Evolutionary conservation across 208 protist species (phyloP), one percentile per base, ranked within the genome.

Genomic region (Naegleria fowleri): DNA sequence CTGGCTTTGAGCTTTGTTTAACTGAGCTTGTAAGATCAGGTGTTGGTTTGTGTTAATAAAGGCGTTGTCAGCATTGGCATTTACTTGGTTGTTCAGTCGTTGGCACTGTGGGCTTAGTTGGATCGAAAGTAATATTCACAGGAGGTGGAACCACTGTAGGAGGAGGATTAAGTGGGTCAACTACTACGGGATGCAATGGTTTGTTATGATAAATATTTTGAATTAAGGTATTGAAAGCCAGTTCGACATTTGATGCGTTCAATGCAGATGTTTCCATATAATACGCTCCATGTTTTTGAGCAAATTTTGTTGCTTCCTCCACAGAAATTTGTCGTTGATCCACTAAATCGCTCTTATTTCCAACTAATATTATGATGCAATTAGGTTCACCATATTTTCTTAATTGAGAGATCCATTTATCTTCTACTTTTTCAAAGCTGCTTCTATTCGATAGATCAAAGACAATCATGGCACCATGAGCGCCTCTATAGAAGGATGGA

Each of bases 231-330:
- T 95, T 93, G 93, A 98, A 98, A 0, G 97, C 96, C 25, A 94
- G 51, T 79, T 98, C 96, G 41, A 98, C 97, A 93, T 98, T 98
- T 48, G 94, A 97, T 5, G 95, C 92, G 75, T 98, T 95, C 15
- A 97, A 91, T 11, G 97, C 96, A 58, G 97, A 98, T 5, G 97
- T 98, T 92, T 98, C 97, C 84, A 98, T 97, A 93, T 98, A 98
- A 11, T 93, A 93, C 0, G 98, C 91, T 79, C 91, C 93, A 59
- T 97, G 90, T 90, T 96, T 93, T 67, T 95, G 91, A 43, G 95
- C 95, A 92, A 96, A 97, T n/a, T 58, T 90, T 85, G 94, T 94
- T 0, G 95, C 95, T 58, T 97, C 94, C 52, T 98, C 96, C 11
- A 94, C 97, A n/a, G 9, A 16, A 55, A 92, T 91, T 79, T 91